Base-by-base conservation (phyloP, 1,284 basidiomycete species). In the Ustilago trichophora region DNA sequence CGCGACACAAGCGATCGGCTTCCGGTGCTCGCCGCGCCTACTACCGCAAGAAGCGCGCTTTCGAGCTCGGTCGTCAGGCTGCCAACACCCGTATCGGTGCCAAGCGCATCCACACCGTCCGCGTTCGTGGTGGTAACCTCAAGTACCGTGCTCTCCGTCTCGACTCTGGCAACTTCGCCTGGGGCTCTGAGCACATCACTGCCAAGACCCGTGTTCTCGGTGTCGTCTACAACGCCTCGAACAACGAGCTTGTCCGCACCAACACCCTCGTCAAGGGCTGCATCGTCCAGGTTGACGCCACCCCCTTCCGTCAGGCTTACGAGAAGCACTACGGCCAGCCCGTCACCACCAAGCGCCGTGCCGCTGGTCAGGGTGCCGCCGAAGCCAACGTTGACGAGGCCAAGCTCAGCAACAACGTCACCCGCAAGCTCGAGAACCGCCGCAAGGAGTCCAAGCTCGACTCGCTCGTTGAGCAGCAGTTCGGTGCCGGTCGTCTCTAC, bases 261-360 rank as follows among this genome's bases (percentile, higher is more conserved):
- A 80, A 80, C 79, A 80, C 79, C n/a, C 72, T 80, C 21, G 79
- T 80, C 49, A 80, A 80, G 76, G 67, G 69, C 38, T 76, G 76
- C 65, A 72, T 80, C 46, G 78, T 80, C 51, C 79, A 80, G 73
- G 74, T 80, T 42, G 79, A 80, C 44, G 79, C 79, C 27, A 80
- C 77, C 18, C 79, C 79, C 22, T 80, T 80, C 79, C 79, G 79
- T 38, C 72, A 77, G 66, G 76, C 77, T 24, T 80, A 78, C 73
- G 79, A 80, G 76, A 80, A 80, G 79, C 74, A 78, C 77, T 80
- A 80, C 70, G 79, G 79, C 43, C 67, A 77, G 64, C 76, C 79
- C 45, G 77, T 80, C 51, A 80, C 77, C 51, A 77, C 68, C 49
- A 78, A 76, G 74, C 74, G 76, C 36, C 76, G 79, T 58, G 72